Conservation (phyloP, 2,329 filamentous ascomycete species). For the Madurella fahalii region DNA sequence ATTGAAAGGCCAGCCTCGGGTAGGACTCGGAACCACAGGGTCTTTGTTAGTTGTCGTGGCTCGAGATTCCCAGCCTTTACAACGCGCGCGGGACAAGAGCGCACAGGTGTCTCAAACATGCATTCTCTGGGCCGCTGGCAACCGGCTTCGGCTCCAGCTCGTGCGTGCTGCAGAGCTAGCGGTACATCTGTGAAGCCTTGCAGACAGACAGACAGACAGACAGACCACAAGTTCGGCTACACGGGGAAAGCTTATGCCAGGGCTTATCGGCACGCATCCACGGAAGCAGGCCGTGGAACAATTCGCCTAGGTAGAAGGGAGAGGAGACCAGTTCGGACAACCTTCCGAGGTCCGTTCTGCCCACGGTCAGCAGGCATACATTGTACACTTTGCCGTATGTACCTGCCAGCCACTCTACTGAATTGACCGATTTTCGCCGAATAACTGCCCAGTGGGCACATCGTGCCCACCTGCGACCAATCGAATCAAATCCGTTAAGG, state of each 20-base stretch:
- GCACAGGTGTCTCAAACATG: conserved; percentile 14
- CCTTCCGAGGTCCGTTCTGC: background rate
- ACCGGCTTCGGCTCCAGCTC: conserved; percentile 3
- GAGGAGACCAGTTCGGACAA: background rate
- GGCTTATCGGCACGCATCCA: conserved; percentile 14
- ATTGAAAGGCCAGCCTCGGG: background rate
- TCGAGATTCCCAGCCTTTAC: conserved; percentile 16
- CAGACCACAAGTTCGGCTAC: conserved; percentile 5
- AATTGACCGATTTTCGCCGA: conserved; percentile 9
- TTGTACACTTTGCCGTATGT: background rate
- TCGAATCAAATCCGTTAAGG: conserved; percentile 14
- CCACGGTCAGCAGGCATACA: background rate
- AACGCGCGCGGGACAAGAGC: conserved; percentile 12
- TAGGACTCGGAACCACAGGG: conserved; percentile 11
- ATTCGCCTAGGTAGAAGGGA: no score
- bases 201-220: conserved; percentile 8
- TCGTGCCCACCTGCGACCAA: conserved; percentile 8
- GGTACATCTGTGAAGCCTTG: conserved; percentile 8
- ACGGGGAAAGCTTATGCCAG: conserved; percentile 6
- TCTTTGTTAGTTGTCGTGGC: conserved; percentile 16
- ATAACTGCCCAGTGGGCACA: background rate
- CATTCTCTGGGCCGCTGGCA: conserved; percentile 17
- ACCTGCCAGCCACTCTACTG: background rate
- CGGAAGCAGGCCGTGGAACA: conserved; percentile 8
- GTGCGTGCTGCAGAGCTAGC: background rate